phyloP scores from a whole-genome alignment of 805 yeast genomes.

The Alloascoidea hylecoeti region DNA sequence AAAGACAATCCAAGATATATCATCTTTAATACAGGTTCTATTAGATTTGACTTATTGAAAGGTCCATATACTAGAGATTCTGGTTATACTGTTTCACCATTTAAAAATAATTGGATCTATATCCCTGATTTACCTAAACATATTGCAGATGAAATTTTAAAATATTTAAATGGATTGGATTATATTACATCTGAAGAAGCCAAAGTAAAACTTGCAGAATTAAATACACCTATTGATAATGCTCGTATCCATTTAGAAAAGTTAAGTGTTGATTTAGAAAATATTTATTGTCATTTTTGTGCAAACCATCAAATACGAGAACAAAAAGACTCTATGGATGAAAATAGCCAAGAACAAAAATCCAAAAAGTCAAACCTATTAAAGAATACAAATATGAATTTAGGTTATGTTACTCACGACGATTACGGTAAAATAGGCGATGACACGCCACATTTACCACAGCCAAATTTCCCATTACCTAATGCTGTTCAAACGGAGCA shows the following conservation, averaged over 20 bases:
- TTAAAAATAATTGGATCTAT: constrained; percentile 65
- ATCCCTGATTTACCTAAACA: constrained; percentile 40
- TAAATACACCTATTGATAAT: not conserved
- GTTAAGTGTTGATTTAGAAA: not conserved
- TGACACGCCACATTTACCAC: constrained; percentile 52
- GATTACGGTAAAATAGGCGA: constrained; percentile 84
- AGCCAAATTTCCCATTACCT: constrained; percentile 50
- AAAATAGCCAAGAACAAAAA: constrained; percentile 1
- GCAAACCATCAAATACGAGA: constrained; percentile 9
- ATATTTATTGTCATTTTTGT: constrained; percentile 2
- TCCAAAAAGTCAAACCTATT: not conserved
- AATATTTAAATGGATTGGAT: constrained; percentile 39
- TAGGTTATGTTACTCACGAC: constrained; percentile 75
- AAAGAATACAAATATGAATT: constrained; percentile 20
- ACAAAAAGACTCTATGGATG: constrained; percentile 6
- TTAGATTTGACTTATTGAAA: constrained; percentile 72
- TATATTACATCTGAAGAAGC: constrained; percentile 21
- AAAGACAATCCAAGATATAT: constrained; percentile 30
- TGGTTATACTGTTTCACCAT: constrained; percentile 76
- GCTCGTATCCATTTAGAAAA: not conserved
- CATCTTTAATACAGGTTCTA: constrained; percentile 74
- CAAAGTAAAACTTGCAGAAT: not conserved
- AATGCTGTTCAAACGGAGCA: constrained; percentile 54
- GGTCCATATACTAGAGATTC: constrained; percentile 77
- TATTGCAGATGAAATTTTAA: constrained; percentile 39